These are phyloP conservation scores for Fistulinella prunicolor DNA, from an alignment of 768 basidiomycete genomes.

Conservation along the genomic window DNA sequence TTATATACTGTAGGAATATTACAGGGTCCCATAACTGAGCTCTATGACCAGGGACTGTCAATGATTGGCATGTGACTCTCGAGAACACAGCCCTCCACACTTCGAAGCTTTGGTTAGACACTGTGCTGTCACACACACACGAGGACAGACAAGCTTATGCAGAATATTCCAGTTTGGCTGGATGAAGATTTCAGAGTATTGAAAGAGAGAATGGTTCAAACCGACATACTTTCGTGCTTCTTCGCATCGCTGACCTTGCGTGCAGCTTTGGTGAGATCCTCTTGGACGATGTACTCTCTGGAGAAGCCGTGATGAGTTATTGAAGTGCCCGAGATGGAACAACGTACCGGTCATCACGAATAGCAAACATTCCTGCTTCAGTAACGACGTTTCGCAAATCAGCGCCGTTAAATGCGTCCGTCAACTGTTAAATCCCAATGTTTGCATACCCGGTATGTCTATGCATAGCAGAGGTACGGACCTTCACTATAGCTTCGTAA, in stretches of 20 bases:
- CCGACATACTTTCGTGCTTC: slow-evolving; percentile 90
- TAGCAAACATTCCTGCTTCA: slow-evolving; percentile 98
- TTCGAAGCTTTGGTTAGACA: too few relatives aligned
- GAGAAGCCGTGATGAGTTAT: background rate
- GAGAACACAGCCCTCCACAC: too few relatives aligned
- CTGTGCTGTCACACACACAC: too few relatives aligned
- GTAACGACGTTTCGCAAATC: slow-evolving; percentile 94
- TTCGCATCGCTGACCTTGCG: slow-evolving; percentile 95
- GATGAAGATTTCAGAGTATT: background rate
- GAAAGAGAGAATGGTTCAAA: background rate
- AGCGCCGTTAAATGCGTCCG: slow-evolving; percentile 94
- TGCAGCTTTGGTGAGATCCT: slow-evolving; percentile 94
- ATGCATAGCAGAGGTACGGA: too few relatives aligned
- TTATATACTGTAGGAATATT: too few relatives aligned
- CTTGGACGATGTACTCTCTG: slow-evolving; percentile 89
- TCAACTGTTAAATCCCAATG: slow-evolving; percentile 48
- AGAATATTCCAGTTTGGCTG: slow-evolving; percentile 46
- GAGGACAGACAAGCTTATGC: slow-evolving; percentile 29
- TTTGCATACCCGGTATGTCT: background rate
- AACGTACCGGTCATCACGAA: slow-evolving; percentile 84
- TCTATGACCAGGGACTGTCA: too few relatives aligned
- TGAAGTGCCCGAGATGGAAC: background rate
- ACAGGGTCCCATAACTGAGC: too few relatives aligned
- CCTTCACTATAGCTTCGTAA: slow-evolving; percentile 97
- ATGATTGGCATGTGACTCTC: too few relatives aligned